Evolutionary conservation across 1,284 basidiomycete species (phyloP), one percentile per base, ranked within the genome.

Genomic region (Cutaneotrichosporon mucoides): DNA sequence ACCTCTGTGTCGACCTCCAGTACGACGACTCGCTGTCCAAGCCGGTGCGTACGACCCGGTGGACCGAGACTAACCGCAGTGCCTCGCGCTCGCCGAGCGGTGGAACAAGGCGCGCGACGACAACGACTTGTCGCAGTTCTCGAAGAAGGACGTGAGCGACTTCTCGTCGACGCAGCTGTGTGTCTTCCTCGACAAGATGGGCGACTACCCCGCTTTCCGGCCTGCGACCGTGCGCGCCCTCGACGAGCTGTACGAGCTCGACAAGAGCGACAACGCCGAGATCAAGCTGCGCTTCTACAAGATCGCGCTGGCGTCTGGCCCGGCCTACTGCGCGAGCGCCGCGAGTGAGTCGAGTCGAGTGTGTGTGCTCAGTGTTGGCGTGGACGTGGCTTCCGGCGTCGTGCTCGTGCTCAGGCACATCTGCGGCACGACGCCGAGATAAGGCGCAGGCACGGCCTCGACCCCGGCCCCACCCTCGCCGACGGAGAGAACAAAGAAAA

Each of bases 21-120:
- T 97, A 95, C 68, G 92, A 97, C 70, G 83, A 84, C 37, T 84
- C 87, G 0, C 82, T 97, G 15, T 91, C 92, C 0, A 81, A 85
- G 64, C 73, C 72, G 40, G 73, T 75, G 48, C 24, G 24, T 24
- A 24, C 24, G 24, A 24, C 24, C 24, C 24, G 24, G 24, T 24
- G 24, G 24, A 24, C 24, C 24, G 24, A 24, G 24, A 24, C 24
- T 24, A 24, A 24, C 24, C 24, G 24, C 24, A 77, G 68, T 81
- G 81, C 44, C 79, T 80, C 56, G 76, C 75, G 6, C 84, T 98
- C 6, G 94, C 93, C 0, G 80, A 81, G 16, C 80, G 83, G 53
- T 97, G 94, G 93, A 82, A 89, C 68, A 73, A 79, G 1, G 84
- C 88, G 4, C 84, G 89, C n/a, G 64, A 78, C 11, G 77, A 75